phyloP scores from a whole-genome alignment of 2,329 filamentous ascomycete genomes.

The Diaporthe ilicicola region DNA sequence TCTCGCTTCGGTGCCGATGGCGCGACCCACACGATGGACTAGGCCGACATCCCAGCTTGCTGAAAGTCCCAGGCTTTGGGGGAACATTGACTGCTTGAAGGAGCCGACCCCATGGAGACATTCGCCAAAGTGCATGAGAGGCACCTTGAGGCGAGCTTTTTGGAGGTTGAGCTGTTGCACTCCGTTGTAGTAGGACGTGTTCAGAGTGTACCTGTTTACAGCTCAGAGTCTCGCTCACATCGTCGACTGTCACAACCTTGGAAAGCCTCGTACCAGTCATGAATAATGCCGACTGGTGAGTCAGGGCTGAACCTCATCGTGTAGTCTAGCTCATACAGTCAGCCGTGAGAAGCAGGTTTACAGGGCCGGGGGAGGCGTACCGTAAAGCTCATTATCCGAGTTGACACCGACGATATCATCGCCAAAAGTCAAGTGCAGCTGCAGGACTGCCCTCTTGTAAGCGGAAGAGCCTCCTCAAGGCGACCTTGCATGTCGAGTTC shows the following conservation, averaged over 20 bases:
- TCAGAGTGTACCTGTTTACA: slow-evolving; percentile 45
- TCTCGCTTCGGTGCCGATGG: slow-evolving; percentile 52
- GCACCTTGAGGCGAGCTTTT: slow-evolving; percentile 48
- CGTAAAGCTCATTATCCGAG: slow-evolving; percentile 49
- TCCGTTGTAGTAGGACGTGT: slow-evolving; percentile 51
- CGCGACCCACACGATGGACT: slow-evolving; percentile 50
- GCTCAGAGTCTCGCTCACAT: not conserved
- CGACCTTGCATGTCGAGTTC: slow-evolving; percentile 20
- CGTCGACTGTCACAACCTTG: slow-evolving; percentile 14
- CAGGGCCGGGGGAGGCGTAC: not conserved
- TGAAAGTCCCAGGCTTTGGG: slow-evolving; percentile 51
- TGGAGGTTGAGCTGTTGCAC: slow-evolving; percentile 49
- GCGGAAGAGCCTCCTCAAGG: slow-evolving; percentile 16
- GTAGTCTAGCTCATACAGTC: slow-evolving; percentile 36
- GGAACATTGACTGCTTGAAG: slow-evolving; percentile 56
- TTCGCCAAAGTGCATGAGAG: slow-evolving; percentile 52
- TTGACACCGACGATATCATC: slow-evolving; percentile 50
- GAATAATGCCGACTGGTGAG: slow-evolving; percentile 50
- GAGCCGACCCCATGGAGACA: slow-evolving; percentile 55
- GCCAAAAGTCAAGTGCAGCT: slow-evolving; percentile 54
- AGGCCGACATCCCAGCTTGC: slow-evolving; percentile 52
- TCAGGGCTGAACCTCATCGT: slow-evolving; percentile 47
- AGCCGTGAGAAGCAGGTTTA: slow-evolving; percentile 23
- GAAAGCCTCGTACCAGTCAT: slow-evolving; percentile 45
- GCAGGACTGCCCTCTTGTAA: slow-evolving; percentile 40